Base-by-base conservation (phyloP, 2,329 filamentous ascomycete genomes). In the Fusarium equiseti region DNA sequence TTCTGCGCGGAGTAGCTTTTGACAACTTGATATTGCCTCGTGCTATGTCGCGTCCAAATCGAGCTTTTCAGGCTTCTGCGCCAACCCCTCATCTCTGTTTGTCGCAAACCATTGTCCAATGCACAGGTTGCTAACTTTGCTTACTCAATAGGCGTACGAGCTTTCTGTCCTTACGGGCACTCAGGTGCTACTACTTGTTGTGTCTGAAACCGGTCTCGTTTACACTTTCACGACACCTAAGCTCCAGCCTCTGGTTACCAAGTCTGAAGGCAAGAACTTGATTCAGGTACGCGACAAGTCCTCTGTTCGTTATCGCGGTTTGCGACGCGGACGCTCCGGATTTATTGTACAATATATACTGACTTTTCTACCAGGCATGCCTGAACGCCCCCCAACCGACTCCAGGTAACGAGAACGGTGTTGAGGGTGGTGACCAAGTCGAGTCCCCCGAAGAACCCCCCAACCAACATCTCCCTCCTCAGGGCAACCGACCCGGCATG, bases 211-310 rank as follows among this genome's bases (percentile, higher is more conserved):
- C 26, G 95, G 95, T 73, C 90, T 98, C 35, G 95, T 98, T 77
- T 98, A 98, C 83, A 98, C 95, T 65, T 98, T 98, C 82, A 98
- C 95, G 48, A 99, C 96, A 18, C 96, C 96, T 22, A 99, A 99
- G 86, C 90, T 99, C 60, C 96, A 98, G 84, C 96, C 96, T 70
- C 90, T 99, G 57, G 96, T 98, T 75, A 99, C 96, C 70, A 98
- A 98, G 86, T 92, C 96, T 20, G 96, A 98, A 84, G 96, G 96
- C 84, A 99, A 99, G 89, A 99, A 99, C 81, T 86, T 99, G 73
- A 98, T 99, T 75, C 96, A 99, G 90, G 96, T 98, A 89, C 72
- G 89, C 46, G 50, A 59, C 40, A 43, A 18, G 35, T 20, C 31
- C 38, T 18, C 35, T 31, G 20, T 18, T 27, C 20, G 11, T 42